Percentiles rank a stretch among this genome's conserved stretches.
Evolutionary conservation across 2,329 filamentous ascomycete genomes (phyloP).

Genomic region (Corynespora cassiicola): DNA sequence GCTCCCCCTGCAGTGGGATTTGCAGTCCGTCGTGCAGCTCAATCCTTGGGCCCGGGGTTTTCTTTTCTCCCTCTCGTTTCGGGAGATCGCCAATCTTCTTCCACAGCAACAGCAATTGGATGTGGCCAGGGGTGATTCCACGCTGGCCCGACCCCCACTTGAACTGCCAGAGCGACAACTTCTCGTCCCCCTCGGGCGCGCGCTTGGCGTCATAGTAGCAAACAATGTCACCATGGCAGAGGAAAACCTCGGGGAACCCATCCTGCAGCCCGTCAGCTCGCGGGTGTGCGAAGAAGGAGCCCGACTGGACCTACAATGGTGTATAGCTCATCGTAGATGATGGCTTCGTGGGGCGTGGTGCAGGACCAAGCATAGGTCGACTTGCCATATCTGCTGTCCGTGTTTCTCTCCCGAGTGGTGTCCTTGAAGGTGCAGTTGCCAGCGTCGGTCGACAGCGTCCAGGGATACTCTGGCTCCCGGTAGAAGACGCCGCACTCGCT

Average conservation of each 20-base stretch:
- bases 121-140: conserved; percentile 41
- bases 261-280: conserved; percentile 11
- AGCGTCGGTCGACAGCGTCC: conserved; percentile 28
- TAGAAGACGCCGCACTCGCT: conserved; percentile 33
- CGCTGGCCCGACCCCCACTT: conserved; percentile 39
- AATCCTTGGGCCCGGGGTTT: conserved; percentile 25
- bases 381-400: conserved; percentile 34
- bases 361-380: conserved; percentile 37
- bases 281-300: not conserved
- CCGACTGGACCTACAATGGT: conserved; percentile 30
- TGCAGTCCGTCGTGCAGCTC: conserved; percentile 23
- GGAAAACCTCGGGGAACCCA: conserved; percentile 38
- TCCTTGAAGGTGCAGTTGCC: conserved; percentile 44
- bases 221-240: conserved; percentile 40
- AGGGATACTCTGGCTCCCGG: conserved; percentile 27
- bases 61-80: conserved; percentile 18
- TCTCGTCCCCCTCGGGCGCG: conserved; percentile 21
- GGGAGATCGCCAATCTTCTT: conserved; percentile 28
- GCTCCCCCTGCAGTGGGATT: conserved; percentile 25
- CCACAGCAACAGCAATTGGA: conserved; percentile 38
- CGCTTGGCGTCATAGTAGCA: conserved; percentile 42
- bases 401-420: conserved; percentile 30
- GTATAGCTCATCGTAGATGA: conserved; percentile 36
- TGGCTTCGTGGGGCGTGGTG: conserved; percentile 14
- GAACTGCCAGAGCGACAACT: conserved; percentile 34